phyloP scores from a whole-genome alignment of 495 filamentous ascomycete genomes.

The Neurospora sp. region DNA sequence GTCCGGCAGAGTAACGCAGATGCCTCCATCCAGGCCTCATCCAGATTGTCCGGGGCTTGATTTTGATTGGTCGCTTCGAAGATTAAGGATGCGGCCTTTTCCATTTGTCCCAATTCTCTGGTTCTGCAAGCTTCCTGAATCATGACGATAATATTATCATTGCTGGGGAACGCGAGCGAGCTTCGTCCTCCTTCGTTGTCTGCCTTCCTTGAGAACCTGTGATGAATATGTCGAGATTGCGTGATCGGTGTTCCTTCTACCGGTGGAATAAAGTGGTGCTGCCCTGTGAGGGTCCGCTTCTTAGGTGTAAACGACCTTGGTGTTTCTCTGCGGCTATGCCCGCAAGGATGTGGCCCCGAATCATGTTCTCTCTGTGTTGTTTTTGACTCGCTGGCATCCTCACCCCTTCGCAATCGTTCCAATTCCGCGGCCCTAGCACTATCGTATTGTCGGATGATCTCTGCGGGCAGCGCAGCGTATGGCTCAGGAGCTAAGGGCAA shows the following conservation, averaged over 20 bases:
- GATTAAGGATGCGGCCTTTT: conserved; percentile 14
- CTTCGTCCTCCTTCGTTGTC: conserved; percentile 1
- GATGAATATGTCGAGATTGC: not conserved
- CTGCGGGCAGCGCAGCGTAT: not conserved
- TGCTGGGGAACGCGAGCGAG: conserved; percentile 5
- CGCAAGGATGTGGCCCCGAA: not conserved
- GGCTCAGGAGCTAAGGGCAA: conserved; percentile 12
- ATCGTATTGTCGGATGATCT: not conserved
- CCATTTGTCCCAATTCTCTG: conserved; percentile 10
- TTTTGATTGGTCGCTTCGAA: conserved; percentile 10
- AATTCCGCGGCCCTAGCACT: not conserved
- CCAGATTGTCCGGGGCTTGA: conserved; percentile 8
- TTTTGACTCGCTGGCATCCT: not conserved
- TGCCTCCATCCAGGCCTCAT: conserved; percentile 21
- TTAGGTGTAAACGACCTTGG: not conserved
- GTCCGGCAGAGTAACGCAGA: conserved; percentile 27
- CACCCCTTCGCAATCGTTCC: not conserved
- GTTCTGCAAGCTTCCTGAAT: conserved; percentile 12
- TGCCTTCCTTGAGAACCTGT: not conserved
- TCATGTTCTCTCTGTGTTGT: not conserved
- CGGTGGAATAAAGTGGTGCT: not conserved
- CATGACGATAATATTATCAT: conserved; percentile 7
- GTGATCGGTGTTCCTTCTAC: not conserved
- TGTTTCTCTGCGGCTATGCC: not conserved
- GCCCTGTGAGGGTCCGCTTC: not conserved